A percentile compares a stretch with the other conserved stretches of the same genome.
phyloP scores from a whole-genome alignment of 805 yeast genomes.

The Limtongozyma cylindracea region DNA sequence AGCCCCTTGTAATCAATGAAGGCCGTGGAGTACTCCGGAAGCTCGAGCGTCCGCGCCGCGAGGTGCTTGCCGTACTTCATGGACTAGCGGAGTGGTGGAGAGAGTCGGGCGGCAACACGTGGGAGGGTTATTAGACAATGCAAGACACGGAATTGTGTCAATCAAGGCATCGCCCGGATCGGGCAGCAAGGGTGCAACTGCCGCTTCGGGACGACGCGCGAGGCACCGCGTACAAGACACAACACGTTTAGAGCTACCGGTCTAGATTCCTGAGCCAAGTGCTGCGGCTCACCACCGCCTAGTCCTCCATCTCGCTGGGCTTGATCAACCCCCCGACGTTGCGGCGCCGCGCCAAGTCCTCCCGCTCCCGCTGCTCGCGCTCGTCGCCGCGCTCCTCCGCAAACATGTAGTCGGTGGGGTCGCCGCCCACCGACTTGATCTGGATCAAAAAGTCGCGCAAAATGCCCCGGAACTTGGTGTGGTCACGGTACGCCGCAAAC shows the following conservation, averaged over 20 bases:
- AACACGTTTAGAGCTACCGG: no score
- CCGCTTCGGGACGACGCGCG: no score
- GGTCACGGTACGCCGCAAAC: conserved; percentile 47
- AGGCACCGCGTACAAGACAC: no score
- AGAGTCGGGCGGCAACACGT: no score
- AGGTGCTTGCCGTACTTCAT: conserved; percentile 90
- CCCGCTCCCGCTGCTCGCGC: conserved; percentile 43
- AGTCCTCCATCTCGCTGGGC: conserved; percentile 87
- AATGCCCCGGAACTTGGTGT: conserved; percentile 52
- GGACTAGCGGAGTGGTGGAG: no score
- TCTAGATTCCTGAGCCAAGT: no score
- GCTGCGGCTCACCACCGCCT: no score
- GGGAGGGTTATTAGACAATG: no score
- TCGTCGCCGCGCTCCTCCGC: conserved; percentile 93
- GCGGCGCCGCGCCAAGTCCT: conserved; percentile 45
- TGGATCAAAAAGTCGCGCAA: conserved; percentile 91
- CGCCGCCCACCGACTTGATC: conserved; percentile 89
- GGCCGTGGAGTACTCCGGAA: conserved; percentile 85
- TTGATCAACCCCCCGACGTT: conserved; percentile 90
- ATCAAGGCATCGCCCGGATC: no score
- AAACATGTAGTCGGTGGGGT: conserved; percentile 78
- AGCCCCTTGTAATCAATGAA: conserved; percentile 88
- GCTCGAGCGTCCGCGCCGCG: conserved; percentile 80
- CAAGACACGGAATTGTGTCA: no score
- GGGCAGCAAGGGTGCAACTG: no score